Percentiles rank a stretch among this genome's conserved stretches.
Conservation (phyloP, 176 grass and related monocot species). For the Zizania latifolia region DNA sequence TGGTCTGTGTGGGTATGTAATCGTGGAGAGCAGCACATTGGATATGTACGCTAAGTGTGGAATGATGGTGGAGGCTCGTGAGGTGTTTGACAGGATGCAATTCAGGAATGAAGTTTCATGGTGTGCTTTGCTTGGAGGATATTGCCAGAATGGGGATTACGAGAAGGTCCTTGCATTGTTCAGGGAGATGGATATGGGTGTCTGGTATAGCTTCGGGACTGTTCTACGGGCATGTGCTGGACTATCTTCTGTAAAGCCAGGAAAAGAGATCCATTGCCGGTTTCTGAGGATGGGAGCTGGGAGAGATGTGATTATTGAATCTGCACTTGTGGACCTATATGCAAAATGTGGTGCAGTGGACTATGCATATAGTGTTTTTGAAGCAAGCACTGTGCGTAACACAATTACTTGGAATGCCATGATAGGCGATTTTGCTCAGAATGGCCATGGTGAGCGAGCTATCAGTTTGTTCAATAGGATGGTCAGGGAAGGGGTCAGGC, state of each 20-base stretch:
- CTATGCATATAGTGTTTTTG: slow-evolving; percentile 57
- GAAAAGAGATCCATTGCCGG: slow-evolving; percentile 75
- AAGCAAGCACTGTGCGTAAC: slow-evolving; percentile 45
- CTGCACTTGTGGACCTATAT: slow-evolving; percentile 74
- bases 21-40: slow-evolving; percentile 77
- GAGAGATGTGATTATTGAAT: slow-evolving; percentile 58
- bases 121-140: slow-evolving; percentile 65
- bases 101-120: slow-evolving; percentile 65
- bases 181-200: slow-evolving; percentile 49
- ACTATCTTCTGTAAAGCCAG: slow-evolving; percentile 43
- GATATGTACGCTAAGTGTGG: slow-evolving; percentile 83
- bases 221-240: slow-evolving; percentile 66
- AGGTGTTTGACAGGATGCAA: slow-evolving; percentile 69
- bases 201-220: slow-evolving; percentile 59
- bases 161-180: slow-evolving; percentile 50
- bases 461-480: slow-evolving; percentile 58
- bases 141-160: slow-evolving; percentile 55
- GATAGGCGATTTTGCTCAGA: slow-evolving; percentile 81
- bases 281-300: slow-evolving; percentile 51
- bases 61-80: slow-evolving; percentile 49
- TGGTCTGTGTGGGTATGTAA: slow-evolving; percentile 62
- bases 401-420: slow-evolving; percentile 88
- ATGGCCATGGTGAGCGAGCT: slow-evolving; percentile 51
- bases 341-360: slow-evolving; percentile 74
- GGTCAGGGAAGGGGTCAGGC: slow-evolving; percentile 42